These are phyloP conservation scores for Inga laurina DNA, from an alignment of 306 rosid species.

Conservation along the genomic window DNA sequence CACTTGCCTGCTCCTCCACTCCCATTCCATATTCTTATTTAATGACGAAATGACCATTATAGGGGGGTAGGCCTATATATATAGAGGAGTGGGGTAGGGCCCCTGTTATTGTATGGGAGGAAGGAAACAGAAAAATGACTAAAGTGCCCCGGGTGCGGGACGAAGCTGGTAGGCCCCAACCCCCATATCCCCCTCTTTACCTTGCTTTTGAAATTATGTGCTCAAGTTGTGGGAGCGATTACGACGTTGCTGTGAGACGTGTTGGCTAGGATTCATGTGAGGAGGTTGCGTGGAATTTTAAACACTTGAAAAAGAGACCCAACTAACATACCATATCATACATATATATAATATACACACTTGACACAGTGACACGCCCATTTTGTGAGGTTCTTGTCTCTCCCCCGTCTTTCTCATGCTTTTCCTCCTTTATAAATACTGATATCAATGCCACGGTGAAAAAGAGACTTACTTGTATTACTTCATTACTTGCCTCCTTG, in stretches of 20 bases:
- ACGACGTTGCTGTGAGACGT: not conserved
- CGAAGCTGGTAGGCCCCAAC: not conserved
- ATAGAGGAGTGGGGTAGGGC: not conserved
- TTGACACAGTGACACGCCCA: no score
- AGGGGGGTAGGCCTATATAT: no score
- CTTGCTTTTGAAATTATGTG: not conserved
- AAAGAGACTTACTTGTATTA: not conserved
- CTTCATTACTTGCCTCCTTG: not conserved
- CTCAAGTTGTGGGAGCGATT: not conserved
- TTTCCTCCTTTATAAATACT: not conserved
- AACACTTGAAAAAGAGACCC: not conserved
- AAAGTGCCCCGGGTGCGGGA: not conserved
- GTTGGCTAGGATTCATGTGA: not conserved
- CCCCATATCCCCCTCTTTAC: not conserved
- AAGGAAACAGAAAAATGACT: not conserved
- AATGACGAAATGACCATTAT: no score
- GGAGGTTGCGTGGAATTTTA: not conserved
- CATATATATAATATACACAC: no score
- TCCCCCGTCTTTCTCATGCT: not conserved
- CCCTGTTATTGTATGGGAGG: not conserved
- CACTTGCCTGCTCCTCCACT: not conserved
- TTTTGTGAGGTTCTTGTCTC: no score
- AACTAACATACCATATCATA: not conserved
- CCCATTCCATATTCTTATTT: no score
- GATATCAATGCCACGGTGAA: not conserved